A percentile compares a stretch with the other conserved stretches of the same genome.
These are phyloP conservation scores for Coelastrella sp. DNA, from an alignment of 139 green algal species.

Conservation along the genomic window DNA sequence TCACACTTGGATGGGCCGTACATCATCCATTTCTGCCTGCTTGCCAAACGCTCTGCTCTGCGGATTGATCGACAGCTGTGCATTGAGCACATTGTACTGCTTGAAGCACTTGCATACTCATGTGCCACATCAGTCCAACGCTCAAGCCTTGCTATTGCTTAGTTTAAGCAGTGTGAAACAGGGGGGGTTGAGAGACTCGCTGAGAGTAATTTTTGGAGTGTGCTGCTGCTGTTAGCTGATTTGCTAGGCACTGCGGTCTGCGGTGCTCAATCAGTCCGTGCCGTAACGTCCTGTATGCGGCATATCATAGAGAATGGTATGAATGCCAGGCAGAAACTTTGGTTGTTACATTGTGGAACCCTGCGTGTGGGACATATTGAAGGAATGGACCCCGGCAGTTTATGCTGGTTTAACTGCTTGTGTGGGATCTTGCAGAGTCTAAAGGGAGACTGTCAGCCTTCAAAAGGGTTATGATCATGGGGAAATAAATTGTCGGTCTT, in stretches of 20 bases:
- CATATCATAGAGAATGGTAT: too few species aligned
- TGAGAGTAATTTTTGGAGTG: too few species aligned
- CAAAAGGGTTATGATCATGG: too few species aligned
- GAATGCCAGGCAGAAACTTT: neutral
- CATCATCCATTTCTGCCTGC: neutral
- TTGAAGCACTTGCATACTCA: neutral
- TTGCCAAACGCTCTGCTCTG: too few species aligned
- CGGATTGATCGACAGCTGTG: too few species aligned
- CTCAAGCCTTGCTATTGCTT: neutral
- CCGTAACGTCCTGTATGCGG: neutral
- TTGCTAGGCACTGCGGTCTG: neutral
- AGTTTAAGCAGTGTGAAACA: too few species aligned
- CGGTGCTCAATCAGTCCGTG: neutral
- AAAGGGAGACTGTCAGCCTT: too few species aligned
- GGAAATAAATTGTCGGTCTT: too few species aligned
- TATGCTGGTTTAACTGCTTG: too few species aligned
- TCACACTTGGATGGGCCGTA: neutral
- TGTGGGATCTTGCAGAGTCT: too few species aligned
- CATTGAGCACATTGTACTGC: neutral
- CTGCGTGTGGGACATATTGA: neutral
- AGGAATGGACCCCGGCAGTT: too few species aligned
- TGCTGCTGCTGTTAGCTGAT: neutral
- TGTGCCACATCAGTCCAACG: neutral
- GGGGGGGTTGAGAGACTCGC: too few species aligned
- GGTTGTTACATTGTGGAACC: neutral